Percentiles rank a stretch among this genome's conserved stretches.
Evolutionary conservation across 139 green algal genomes (phyloP).

Genomic region (Chlamydomonas asymmetrica): DNA sequence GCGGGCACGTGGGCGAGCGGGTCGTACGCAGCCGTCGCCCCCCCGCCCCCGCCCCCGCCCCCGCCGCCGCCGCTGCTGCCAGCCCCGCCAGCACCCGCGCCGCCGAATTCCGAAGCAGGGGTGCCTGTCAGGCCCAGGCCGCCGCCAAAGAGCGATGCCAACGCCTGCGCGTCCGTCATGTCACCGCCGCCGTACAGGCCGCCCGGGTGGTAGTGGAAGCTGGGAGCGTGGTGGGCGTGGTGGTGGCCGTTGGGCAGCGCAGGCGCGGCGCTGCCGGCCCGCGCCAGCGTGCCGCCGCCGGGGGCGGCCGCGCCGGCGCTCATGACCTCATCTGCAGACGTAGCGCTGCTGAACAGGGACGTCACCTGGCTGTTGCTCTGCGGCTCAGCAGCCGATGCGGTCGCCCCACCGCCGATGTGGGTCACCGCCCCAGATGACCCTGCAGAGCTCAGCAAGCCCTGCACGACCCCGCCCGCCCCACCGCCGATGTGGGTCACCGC

Average conservation of each 20-base stretch:
- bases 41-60: not conserved
- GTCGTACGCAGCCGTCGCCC: not conserved
- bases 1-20: too few species aligned
- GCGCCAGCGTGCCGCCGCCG: too few species aligned
- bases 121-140: too few species aligned
- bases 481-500: not conserved
- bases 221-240: too few species aligned
- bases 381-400: not conserved
- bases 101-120: not conserved
- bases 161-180: too few species aligned
- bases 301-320: not conserved
- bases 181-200: too few species aligned
- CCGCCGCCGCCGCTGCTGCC: not conserved
- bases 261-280: too few species aligned
- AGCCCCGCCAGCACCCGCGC: not conserved
- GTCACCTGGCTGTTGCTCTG: slow-evolving; percentile 16
- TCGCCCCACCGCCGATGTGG: not conserved
- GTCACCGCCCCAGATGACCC: not conserved
- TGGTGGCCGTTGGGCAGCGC: too few species aligned
- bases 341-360: slow-evolving; percentile 10
- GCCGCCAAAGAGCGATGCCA: too few species aligned
- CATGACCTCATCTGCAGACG: slow-evolving; percentile 24
- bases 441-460: not conserved
- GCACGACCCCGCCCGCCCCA: not conserved
- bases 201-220: too few species aligned